phyloP scores from a whole-genome alignment of 805 yeast species.

The Candida nemodendra region DNA sequence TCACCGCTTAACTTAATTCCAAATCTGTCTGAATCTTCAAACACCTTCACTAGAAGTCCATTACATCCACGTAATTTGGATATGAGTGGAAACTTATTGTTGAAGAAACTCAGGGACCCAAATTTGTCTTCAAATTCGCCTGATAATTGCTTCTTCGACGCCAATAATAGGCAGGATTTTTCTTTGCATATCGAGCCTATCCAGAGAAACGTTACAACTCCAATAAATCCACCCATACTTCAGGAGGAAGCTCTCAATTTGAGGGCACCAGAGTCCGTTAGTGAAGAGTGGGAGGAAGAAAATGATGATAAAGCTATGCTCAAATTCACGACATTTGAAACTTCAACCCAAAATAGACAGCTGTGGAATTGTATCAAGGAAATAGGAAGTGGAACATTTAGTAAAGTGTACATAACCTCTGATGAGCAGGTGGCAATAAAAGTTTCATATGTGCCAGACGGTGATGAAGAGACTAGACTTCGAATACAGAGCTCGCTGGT shows the following conservation, averaged over 20 bases:
- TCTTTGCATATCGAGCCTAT: constrained; percentile 27
- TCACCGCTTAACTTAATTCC: constrained; percentile 18
- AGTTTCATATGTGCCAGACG: constrained; percentile 43
- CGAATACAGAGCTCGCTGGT: constrained; percentile 59
- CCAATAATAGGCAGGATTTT: constrained; percentile 14
- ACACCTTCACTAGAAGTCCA: not conserved
- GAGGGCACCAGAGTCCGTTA: constrained; percentile 7
- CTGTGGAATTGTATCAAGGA: constrained; percentile 38
- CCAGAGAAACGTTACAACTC: constrained; percentile 30
- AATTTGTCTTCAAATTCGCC: not conserved
- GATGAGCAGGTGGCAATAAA: constrained; percentile 65
- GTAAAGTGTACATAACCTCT: constrained; percentile 54
- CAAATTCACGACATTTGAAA: constrained; percentile 13
- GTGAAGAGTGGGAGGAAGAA: constrained; percentile 12
- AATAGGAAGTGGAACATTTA: constrained; percentile 69
- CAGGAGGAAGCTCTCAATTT: constrained; percentile 15
- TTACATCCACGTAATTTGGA: not conserved
- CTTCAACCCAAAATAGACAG: constrained; percentile 16
- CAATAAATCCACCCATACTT: constrained; percentile 19
- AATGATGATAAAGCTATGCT: constrained; percentile 3
- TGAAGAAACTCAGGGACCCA: constrained; percentile 8
- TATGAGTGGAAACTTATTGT: constrained; percentile 1
- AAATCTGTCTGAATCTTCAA: not conserved
- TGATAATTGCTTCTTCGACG: constrained; percentile 14
- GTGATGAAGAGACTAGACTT: constrained; percentile 38